phyloP scores from a whole-genome alignment of 208 protist genomes.

The Leishmania lainsoni region DNA sequence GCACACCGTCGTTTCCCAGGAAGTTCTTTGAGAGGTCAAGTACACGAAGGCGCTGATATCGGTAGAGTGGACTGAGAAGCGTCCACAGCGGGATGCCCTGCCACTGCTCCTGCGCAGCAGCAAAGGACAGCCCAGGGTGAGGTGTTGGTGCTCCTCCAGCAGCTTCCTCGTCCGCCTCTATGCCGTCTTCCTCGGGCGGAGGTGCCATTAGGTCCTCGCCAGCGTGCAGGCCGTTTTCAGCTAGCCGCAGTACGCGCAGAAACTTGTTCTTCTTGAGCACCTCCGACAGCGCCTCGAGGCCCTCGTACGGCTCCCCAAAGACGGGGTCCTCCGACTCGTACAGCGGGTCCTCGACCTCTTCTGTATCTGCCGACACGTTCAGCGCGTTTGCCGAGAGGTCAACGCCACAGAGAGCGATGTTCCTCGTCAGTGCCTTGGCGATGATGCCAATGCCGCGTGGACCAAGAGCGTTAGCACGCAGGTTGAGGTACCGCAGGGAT shows the following conservation, averaged over 20 bases:
- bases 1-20: slow-evolving; percentile 61
- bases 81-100: slow-evolving; percentile 76
- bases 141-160: slow-evolving; percentile 6
- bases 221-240: slow-evolving; percentile 80
- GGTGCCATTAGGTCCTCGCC: slow-evolving; percentile 60
- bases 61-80: slow-evolving; percentile 69
- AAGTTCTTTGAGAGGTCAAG: slow-evolving; percentile 83
- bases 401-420: slow-evolving; percentile 69
- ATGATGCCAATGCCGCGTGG: slow-evolving; percentile 82
- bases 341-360: slow-evolving; percentile 77
- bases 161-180: slow-evolving; percentile 41
- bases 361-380: slow-evolving; percentile 29
- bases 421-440: slow-evolving; percentile 85
- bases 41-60: slow-evolving; percentile 71
- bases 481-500: slow-evolving; percentile 75
- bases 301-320: slow-evolving; percentile 77
- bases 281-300: slow-evolving; percentile 82
- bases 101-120: slow-evolving; percentile 43
- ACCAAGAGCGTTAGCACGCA: slow-evolving; percentile 76
- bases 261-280: slow-evolving; percentile 93
- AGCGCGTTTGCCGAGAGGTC: slow-evolving; percentile 80
- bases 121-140: slow-evolving; percentile 13
- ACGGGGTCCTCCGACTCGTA: slow-evolving; percentile 75
- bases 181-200: slow-evolving; percentile 49
- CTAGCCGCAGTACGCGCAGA: slow-evolving; percentile 69